These are phyloP conservation scores for Scedosporium aurantiacum DNA, from an alignment of 2,329 filamentous ascomycete genomes.

Conservation along the genomic window DNA sequence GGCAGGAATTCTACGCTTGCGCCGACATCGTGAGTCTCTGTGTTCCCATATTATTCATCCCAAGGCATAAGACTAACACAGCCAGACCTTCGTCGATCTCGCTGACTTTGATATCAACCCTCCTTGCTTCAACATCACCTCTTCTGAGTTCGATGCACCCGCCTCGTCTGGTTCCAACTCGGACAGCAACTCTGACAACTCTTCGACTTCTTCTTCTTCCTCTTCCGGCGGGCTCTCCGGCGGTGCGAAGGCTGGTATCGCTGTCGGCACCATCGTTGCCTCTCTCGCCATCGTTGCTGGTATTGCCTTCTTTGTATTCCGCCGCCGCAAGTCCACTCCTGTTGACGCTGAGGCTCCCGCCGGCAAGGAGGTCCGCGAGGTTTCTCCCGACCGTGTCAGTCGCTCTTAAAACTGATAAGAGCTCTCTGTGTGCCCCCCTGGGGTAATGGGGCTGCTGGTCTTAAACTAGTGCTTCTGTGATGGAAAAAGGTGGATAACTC, in stretches of 20 bases:
- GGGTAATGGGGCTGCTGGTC: neutral
- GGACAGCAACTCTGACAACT: neutral
- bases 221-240: constrained; percentile 16
- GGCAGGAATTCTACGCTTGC: constrained; percentile 26
- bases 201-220: neutral
- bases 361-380: neutral
- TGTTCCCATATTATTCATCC: neutral
- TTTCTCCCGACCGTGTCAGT: neutral
- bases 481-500: neutral
- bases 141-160: constrained; percentile 14
- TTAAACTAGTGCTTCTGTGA: neutral
- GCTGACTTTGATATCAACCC: constrained; percentile 15
- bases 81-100: constrained; percentile 18
- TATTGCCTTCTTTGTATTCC: constrained; percentile 18
- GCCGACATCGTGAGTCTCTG: constrained; percentile 20
- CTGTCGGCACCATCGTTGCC: constrained; percentile 22
- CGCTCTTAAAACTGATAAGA: neutral
- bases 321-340: neutral
- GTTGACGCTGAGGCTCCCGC: neutral
- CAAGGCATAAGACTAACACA: neutral
- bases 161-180: constrained; percentile 9
- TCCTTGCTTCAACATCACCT: constrained; percentile 25
- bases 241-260: constrained; percentile 25
- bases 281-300: constrained; percentile 18
- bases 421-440: neutral